Base-by-base conservation (phyloP, 1,139 yeast species). In the Suhomyces coccinellae region DNA sequence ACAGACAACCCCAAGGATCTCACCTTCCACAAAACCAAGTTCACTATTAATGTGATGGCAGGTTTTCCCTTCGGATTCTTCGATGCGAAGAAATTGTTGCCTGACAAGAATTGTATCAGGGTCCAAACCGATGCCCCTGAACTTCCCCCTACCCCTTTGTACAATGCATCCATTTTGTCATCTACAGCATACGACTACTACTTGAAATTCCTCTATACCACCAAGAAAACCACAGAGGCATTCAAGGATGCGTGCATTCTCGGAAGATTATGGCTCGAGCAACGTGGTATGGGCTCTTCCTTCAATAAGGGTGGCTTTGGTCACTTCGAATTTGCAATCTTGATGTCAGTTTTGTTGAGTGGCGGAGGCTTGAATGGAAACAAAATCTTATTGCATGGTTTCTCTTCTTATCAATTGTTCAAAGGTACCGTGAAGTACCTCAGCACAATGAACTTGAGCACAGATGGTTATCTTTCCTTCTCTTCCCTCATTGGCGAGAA, bases 351-450 rank as follows among this genome's bases (percentile, higher is more conserved):
- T 1, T 70, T 93, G 47, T 71, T 93, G 35, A 82, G 84, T 52
- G 97, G 97, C 54, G 97, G 97, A 55, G 95, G 95, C 42, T 64
- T 72, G 10, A 77, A 75, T 52, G 91, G 95, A 16, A 85, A 85
- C 57, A 85, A 83, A 57, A 83, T 89, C 28, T 71, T 93, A 47
- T 66, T 90, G 38, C 85, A 84, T 55, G 99, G 98, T 1, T 91
- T 87, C 62, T 88, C 97, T 4, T 85, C 95, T 26, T 93, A 90
- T 62, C 99, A 93, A 66, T 69, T 93, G 46, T 93, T 93, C 71
- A 90, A 88, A 63, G 97, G 95, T 59, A 82, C 89, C 2, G 75
- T 93, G 42, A 83, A 83, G 56, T 91, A 85, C 57, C 63, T 93
- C 49, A 95, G 97, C 1, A 79, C 88, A 3, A 82, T 83, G 72